Evolutionary conservation across 2,329 filamentous ascomycete genomes (phyloP).

Genomic region (Neonectria punicea): DNA sequence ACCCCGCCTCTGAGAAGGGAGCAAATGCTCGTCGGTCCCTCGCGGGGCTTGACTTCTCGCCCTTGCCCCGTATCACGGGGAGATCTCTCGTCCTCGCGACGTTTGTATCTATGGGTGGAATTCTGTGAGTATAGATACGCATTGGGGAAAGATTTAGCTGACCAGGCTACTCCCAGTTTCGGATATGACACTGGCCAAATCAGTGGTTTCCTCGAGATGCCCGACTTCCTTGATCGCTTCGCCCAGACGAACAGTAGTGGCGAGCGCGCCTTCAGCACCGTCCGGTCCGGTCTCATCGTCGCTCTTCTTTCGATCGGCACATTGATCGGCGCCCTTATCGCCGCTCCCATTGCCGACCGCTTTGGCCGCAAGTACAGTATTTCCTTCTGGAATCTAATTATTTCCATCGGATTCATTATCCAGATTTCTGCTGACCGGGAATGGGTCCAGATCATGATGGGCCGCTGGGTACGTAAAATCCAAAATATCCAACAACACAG

Average conservation of each 20-base stretch:
- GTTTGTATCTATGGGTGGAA: constrained; percentile 57
- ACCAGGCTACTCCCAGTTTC: constrained; percentile 41
- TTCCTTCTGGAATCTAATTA: constrained; percentile 68
- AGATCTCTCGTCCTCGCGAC: constrained; percentile 51
- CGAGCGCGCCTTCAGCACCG: constrained; percentile 59
- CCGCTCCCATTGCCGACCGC: constrained; percentile 72
- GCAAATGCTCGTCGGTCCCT: constrained; percentile 47
- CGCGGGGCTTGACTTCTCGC: constrained; percentile 57
- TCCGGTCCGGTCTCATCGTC: constrained; percentile 68
- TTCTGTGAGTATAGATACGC: constrained; percentile 48
- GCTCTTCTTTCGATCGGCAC: constrained; percentile 69
- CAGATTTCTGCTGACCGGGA: constrained; percentile 65
- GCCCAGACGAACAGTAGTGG: constrained; percentile 54
- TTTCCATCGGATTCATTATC: constrained; percentile 73
- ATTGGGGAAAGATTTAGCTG: not conserved
- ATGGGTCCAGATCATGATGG: constrained; percentile 75
- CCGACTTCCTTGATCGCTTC: constrained; percentile 65
- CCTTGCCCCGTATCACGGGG: constrained; percentile 52
- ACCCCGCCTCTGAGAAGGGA: constrained; percentile 53
- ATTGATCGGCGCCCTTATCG: constrained; percentile 67
- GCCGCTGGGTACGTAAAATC: constrained; percentile 57
- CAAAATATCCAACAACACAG: not conserved
- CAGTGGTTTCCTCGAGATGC: constrained; percentile 67
- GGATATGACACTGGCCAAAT: constrained; percentile 65
- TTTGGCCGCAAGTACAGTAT: constrained; percentile 73